phyloP scores from a whole-genome alignment of 169 alveolate species.

The Amoebophrya sp. region DNA sequence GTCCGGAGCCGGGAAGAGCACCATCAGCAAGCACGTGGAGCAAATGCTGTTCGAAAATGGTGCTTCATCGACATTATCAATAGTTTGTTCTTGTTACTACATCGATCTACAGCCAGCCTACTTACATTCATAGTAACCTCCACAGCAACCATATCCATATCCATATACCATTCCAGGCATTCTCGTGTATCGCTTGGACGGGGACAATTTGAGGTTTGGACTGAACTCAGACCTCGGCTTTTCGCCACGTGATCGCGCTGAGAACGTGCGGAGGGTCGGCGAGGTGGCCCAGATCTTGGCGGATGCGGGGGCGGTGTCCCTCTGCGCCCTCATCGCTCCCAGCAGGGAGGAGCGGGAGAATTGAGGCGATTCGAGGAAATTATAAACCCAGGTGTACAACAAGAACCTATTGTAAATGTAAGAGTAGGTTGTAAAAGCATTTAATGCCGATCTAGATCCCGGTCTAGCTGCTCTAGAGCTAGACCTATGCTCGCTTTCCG shows the following conservation, averaged over 20 bases:
- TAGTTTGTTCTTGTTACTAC: not conserved
- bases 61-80: not conserved
- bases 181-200: constrained; percentile 25
- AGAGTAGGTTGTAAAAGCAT: too few species aligned
- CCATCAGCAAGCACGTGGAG: not conserved
- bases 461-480: too few species aligned
- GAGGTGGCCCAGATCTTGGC: constrained; percentile 9
- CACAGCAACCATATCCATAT: too few species aligned
- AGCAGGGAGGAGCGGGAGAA: constrained; percentile 24
- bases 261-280: not conserved
- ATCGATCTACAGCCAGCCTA: not conserved
- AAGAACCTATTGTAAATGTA: too few species aligned
- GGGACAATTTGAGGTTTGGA: constrained; percentile 30
- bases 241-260: constrained; percentile 19
- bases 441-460: too few species aligned
- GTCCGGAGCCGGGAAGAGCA: not conserved
- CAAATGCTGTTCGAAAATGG: not conserved
- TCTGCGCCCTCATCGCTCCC: constrained; percentile 29
- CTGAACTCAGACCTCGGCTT: constrained; percentile 30
- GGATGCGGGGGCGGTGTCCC: constrained; percentile 27
- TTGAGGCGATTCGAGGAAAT: too few species aligned
- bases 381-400: too few species aligned
- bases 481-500: too few species aligned
- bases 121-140: not conserved
- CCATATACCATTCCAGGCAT: too few species aligned